Conservation (phyloP, 192 early-diverging fungal species). For the Diversispora epigaea region DNA sequence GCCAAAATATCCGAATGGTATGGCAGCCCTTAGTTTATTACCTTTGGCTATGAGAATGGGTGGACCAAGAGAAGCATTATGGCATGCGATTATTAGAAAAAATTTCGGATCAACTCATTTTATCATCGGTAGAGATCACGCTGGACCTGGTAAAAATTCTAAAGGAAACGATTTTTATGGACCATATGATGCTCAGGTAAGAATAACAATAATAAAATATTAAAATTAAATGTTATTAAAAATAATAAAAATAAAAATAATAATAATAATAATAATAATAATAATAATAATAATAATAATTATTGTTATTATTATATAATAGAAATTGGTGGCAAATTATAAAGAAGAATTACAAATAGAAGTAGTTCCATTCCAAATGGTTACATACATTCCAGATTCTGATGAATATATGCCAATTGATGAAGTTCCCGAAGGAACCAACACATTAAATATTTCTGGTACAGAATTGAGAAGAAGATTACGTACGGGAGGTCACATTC, state of each 20-base stretch:
- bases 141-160: constrained; percentile 91
- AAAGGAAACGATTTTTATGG: constrained; percentile 93
- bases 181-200: constrained; percentile 89
- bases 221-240: too few species aligned
- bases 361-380: constrained; percentile 97
- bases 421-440: constrained; percentile 78
- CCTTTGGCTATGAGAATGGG: constrained; percentile 99
- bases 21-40: constrained; percentile 90
- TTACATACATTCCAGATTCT: constrained; percentile 91
- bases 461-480: constrained; percentile 91
- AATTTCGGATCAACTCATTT: constrained; percentile 97
- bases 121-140: constrained; percentile 95
- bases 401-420: constrained; percentile 93
- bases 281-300: too few species aligned
- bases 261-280: too few species aligned
- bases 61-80: constrained; percentile 93
- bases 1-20: constrained; percentile 96
- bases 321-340: constrained; percentile 78
- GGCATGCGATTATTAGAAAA: constrained; percentile 98
- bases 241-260: too few species aligned
- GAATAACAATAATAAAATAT: too few species aligned
- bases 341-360: constrained; percentile 90
- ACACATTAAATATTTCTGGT: constrained; percentile 91
- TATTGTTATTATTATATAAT: too few species aligned
- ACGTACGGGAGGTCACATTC: constrained; percentile 82